Base-by-base conservation (phyloP, 495 filamentous ascomycete genomes). In the Podospora pseudocomata region DNA sequence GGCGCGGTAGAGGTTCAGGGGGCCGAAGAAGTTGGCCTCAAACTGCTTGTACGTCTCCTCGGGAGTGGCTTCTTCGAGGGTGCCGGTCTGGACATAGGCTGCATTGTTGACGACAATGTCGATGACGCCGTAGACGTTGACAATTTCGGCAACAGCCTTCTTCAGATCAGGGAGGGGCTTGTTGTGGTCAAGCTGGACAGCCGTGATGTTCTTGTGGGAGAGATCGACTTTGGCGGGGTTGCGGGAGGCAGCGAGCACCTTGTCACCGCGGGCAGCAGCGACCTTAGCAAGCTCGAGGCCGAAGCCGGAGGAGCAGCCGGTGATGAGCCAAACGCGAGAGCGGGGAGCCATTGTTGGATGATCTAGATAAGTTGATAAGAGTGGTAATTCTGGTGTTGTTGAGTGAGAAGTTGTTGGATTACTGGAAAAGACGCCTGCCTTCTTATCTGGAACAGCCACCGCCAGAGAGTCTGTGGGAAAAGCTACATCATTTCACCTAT, bases 291-390 rank as follows among this genome's bases (percentile, higher is more conserved):
- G 77, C 11, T 76, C 66, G 6, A 76, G 71, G 16, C 86, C 86
- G 28, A 88, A 80, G 65, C 85, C 85, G 34, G 79, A 80, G 16
- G 83, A 86, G 55, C 79, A 80, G 62, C 86, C 86, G 0, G 85
- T 87, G 66, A 87, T 81, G 67, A 88, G 78, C 76, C 75, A 79
- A 9, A 75, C 69, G 18, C 74, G 72, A 18, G 67, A 49, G 16
- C 15, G 28, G 26, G 49, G 49, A 26, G 60, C 64, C 64, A 70
- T 71, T 28, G 27, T 67, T 13, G 18, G 23, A 23, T 26, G 20
- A 5, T 61, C 26, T 59, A 26, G 9, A 1, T 59, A 18, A 13
- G 39, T 49, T 49, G 39, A 49, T 11, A 49, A 49, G 2, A 49
- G 39, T 49, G 7, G 39, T 11, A 18, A 49, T 49, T 49, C 39